Base-by-base conservation (phyloP, 495 filamentous ascomycete genomes). In the Hypoxylon trugodes region DNA sequence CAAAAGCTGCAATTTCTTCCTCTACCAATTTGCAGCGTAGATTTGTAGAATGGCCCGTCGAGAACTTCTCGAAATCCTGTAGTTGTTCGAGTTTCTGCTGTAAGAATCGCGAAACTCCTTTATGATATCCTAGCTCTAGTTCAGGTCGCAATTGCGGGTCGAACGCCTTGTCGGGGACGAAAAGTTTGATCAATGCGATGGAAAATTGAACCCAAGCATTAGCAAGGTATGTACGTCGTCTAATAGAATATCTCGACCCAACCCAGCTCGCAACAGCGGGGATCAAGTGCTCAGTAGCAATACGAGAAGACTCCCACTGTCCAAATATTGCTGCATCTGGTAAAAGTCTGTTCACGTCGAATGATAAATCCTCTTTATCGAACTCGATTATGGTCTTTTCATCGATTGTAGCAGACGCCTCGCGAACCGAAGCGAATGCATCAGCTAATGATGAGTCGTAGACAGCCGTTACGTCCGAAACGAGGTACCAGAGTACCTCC, bases 81-180 rank as follows among this genome's bases (percentile, higher is more conserved):
- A 97, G 77, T 2, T 86, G 84, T 15, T 82, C 59, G 5, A 90
- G 80, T 61, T 88, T 87, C 0, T 72, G 61, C 16, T 79, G 70
- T 10, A 97, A 67, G 25, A 81, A 79, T 6, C 66, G 55, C 25
- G 80, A 81, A 2, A 87, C 75, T 48, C 86, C 79, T 1, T 80
- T 62, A 57, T 95, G 85, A 13, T 88, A 82, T 56, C 87, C 81
- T 25, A 86, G 82, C 63, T 92, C 86, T 4, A 98, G 77, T 33
- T 88, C 82, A n/a, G 89, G 81, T 52, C 85, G 83, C 52, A 93
- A 78, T 19, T 93, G 91, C 9, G 95, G 95, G 72, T 99, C 95
- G 57, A 90, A 94, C 2, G 89, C 82, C 68, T 86, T 86, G 70
- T 96, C 88, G 0, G 96, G 93, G 2, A 97, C 87, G 66, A 92